Percentiles rank a stretch among this genome's conserved stretches.
Evolutionary conservation across 768 basidiomycete species (phyloP).

Genomic region (Pisolithus tinctorius): DNA sequence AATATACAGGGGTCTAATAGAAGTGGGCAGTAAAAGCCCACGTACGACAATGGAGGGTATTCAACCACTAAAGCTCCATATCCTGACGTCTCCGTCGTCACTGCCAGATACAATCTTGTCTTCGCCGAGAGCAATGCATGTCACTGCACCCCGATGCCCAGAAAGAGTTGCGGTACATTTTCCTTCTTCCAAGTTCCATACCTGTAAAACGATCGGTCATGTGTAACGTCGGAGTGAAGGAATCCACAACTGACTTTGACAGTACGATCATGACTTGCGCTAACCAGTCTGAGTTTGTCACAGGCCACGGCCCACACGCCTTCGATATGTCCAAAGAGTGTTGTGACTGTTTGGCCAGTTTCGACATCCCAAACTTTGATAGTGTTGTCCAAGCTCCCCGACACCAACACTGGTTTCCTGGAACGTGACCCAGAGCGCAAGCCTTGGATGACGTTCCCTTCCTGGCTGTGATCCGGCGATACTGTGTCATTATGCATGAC

Average conservation of each 20-base stretch:
- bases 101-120: slow-evolving; percentile 97
- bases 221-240: slow-evolving; percentile 1
- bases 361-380: slow-evolving; percentile 96
- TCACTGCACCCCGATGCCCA: slow-evolving; percentile 92
- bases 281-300: slow-evolving; percentile 87
- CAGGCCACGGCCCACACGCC: slow-evolving; percentile 96
- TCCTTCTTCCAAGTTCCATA: slow-evolving; percentile 91
- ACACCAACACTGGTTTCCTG: slow-evolving; percentile 72
- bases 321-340: slow-evolving; percentile 96
- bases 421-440: not conserved
- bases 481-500: slow-evolving; percentile 20
- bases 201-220: slow-evolving; percentile 34
- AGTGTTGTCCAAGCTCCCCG: slow-evolving; percentile 91
- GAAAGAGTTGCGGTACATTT: slow-evolving; percentile 84
- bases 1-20: not conserved
- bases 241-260: slow-evolving; percentile 65
- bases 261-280: slow-evolving; percentile 93
- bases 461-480: not conserved
- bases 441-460: not conserved
- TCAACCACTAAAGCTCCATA: slow-evolving; percentile 66
- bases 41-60: not conserved
- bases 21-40: not conserved
- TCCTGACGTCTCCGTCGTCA: slow-evolving; percentile 81
- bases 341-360: slow-evolving; percentile 65
- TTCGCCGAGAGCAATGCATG: slow-evolving; percentile 82